Percentiles rank a stretch among this genome's conserved stretches.
phyloP scores from a whole-genome alignment of 2,329 filamentous ascomycete genomes.

The Tolypocladium nubicola region DNA sequence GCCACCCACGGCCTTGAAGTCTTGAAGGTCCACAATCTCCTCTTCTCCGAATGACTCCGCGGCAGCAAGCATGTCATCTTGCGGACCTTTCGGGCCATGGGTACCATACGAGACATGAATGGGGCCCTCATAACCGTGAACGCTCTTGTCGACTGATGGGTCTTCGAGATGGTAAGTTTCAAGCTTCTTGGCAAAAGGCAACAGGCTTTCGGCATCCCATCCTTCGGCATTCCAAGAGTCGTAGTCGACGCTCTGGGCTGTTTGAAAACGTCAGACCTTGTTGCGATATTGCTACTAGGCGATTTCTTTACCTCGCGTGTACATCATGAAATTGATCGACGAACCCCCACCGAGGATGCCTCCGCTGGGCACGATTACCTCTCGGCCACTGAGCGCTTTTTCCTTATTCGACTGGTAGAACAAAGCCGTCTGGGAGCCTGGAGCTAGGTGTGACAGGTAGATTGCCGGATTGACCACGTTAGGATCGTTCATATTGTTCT shows the following conservation, averaged over 20 bases:
- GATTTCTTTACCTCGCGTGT: constrained; percentile 12
- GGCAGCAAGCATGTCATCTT: constrained; percentile 39
- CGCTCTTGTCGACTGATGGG: constrained; percentile 23
- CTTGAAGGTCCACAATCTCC: constrained; percentile 42
- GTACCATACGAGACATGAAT: constrained; percentile 43
- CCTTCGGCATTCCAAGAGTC: constrained; percentile 23
- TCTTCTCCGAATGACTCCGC: constrained; percentile 30
- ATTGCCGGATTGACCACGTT: constrained; percentile 13
- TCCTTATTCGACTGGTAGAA: constrained; percentile 13
- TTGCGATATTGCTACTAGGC: neutral
- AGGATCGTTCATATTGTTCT: constrained; percentile 13
- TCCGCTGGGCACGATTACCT: constrained; percentile 12
- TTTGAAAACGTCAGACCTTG: neutral
- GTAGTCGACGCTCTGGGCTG: constrained; percentile 18
- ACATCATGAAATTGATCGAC: constrained; percentile 22
- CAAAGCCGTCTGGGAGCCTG: constrained; percentile 9
- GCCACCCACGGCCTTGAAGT: constrained; percentile 28
- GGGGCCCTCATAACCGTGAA: constrained; percentile 45
- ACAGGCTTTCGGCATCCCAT: constrained; percentile 20
- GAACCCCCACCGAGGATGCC: constrained; percentile 20
- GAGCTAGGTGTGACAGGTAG: constrained; percentile 9
- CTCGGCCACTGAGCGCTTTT: constrained; percentile 11
- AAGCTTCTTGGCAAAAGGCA: constrained; percentile 27
- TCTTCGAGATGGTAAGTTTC: constrained; percentile 39
- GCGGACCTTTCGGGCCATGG: constrained; percentile 25